These are phyloP conservation scores for Cordyceps tenuipes DNA, from an alignment of 2,329 filamentous ascomycete genomes.

Conservation along the genomic window DNA sequence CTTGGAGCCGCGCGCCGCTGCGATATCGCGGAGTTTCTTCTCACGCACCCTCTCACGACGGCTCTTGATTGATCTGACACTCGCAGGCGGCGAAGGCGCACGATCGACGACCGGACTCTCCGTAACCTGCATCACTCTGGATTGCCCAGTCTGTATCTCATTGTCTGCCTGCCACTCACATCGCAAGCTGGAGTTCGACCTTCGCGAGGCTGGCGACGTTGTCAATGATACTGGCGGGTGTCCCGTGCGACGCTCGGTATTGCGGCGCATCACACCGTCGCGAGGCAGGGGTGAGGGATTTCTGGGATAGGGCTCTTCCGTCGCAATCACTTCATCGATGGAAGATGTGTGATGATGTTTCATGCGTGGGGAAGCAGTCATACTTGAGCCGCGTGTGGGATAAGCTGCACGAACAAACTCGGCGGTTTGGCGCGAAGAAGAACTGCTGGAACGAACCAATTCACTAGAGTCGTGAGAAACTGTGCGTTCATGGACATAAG, in stretches of 20 bases:
- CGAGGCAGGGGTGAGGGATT: slow-evolving; percentile 9
- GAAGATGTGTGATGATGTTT: slow-evolving; percentile 20
- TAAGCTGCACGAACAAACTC: slow-evolving; percentile 15
- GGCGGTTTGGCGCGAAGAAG: neutral
- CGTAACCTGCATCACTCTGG: slow-evolving; percentile 11
- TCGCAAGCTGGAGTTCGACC: slow-evolving; percentile 4
- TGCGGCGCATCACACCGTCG: neutral
- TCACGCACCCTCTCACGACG: slow-evolving; percentile 32
- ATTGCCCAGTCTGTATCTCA: neutral
- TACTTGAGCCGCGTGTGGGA: slow-evolving; percentile 22
- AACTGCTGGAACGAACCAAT: neutral
- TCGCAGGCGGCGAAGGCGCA: slow-evolving; percentile 14
- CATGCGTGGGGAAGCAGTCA: slow-evolving; percentile 15
- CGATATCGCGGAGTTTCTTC: slow-evolving; percentile 32
- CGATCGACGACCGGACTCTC: slow-evolving; percentile 16
- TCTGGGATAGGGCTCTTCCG: neutral
- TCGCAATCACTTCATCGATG: slow-evolving; percentile 18
- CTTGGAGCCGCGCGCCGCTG: slow-evolving; percentile 20
- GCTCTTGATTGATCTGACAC: slow-evolving; percentile 20
- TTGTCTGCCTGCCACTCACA: neutral
- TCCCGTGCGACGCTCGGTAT: neutral
- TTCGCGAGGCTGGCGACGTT: neutral
- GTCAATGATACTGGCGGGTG: slow-evolving; percentile 8
- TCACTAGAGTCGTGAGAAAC: neutral
- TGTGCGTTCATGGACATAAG: neutral